Evolutionary conservation across 2,329 filamentous ascomycete species (phyloP).

Genomic region (Cladophialophora yegresii): DNA sequence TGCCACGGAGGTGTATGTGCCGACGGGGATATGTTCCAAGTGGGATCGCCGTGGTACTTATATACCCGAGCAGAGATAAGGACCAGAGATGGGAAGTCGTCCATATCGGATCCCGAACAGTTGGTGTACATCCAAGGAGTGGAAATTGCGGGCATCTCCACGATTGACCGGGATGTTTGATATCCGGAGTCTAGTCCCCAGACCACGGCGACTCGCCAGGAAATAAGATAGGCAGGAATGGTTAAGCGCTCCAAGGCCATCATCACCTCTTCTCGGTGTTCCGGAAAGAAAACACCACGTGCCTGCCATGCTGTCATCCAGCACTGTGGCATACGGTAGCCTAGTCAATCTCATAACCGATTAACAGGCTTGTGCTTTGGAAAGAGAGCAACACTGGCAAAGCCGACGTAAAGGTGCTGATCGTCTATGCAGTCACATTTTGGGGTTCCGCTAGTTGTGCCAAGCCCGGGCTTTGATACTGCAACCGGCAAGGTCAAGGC

Average conservation of each 20-base stretch:
- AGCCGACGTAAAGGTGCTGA: background rate
- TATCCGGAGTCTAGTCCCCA: constrained; percentile 4
- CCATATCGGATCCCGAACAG: constrained; percentile 1
- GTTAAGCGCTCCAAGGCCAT: background rate
- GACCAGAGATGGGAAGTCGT: constrained; percentile 3
- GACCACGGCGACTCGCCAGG: background rate
- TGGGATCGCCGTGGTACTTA: background rate
- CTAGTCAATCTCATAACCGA: background rate
- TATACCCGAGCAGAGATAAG: constrained; percentile 15
- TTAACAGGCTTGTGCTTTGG: background rate
- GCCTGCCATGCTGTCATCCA: background rate
- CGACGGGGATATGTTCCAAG: background rate
- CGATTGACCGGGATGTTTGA: constrained; percentile 6
- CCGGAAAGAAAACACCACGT: background rate
- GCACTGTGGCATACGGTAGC: background rate
- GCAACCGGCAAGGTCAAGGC: constrained; percentile 8
- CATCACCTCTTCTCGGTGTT: background rate
- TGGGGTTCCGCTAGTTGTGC: background rate
- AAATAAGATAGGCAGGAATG: background rate
- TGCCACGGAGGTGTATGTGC: background rate
- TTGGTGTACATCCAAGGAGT: background rate
- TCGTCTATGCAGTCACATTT: constrained; percentile 5
- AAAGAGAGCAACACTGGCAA: background rate
- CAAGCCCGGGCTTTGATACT: constrained; percentile 14
- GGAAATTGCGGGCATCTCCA: constrained; percentile 16